Evolutionary conservation across 2,329 filamentous ascomycete genomes (phyloP), one percentile per base, ranked within the genome.

Genomic region (Periconia sp.): DNA sequence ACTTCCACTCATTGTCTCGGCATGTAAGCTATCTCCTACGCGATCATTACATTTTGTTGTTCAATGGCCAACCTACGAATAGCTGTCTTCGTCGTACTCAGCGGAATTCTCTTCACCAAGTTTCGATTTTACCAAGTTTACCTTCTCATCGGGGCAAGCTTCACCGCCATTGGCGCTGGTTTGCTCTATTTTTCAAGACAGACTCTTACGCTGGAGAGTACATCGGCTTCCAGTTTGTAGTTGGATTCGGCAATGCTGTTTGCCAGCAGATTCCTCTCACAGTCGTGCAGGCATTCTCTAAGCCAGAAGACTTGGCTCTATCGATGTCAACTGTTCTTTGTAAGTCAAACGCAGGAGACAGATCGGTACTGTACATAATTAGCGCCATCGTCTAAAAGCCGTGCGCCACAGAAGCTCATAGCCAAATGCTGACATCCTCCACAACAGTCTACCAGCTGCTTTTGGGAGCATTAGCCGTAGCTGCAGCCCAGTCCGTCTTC

Each of bases 211-310:
- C 58, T 1, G 59, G 52, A 1, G 51, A 65, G 19, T 77, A 72
- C 72, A 70, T 76, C 22, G 76, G 75, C n/a, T 78, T 72, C 49
- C 74, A 78, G 40, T 62, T 72, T 11, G 40, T 78, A 0, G 30
- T 64, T 4, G 76, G 76, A 2, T 50, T 69, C 22, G 75, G 75
- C 9, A 41, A 64, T 5, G 54, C 48, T 26, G 50, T 69, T 23
- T 36, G 34, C 22, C 13, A 31, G n/a, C 41, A 49, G 24, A 32
- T 69, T 31, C 63, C 61, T 11, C 56, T 64, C 45, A 66, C 69
- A 26, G 62, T 65, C 8, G 64, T 53, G 1, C 69, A 73, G 24
- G 67, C 61, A 6, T 51, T 66, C 11, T 54, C 68, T 2, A 46
- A 48, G 9, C 47, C 54, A 1, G 46, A 56, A 18, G 71, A 73